Base-by-base conservation (phyloP, 257 asterid genomes). In the Fraxinus americana region DNA sequence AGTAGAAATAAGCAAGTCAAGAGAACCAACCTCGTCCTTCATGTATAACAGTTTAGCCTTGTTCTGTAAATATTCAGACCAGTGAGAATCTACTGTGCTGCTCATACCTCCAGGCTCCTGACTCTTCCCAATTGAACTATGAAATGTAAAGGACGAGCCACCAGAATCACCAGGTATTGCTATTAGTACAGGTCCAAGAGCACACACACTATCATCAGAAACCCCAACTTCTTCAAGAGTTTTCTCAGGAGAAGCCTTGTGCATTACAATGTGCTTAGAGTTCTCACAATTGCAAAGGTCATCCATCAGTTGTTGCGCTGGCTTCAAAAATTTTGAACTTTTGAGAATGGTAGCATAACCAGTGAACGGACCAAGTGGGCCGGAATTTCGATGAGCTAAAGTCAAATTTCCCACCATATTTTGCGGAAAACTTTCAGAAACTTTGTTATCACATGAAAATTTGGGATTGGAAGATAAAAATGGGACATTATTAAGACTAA, bases 301-400 rank as follows among this genome's bases (percentile, higher is more conserved):
- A 69, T 90, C 93, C 85, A 93, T 38, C 10, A 93, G 73, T 48
- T 83, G 89, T 61, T 93, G 93, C 0, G 98, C 90, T 0, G 96
- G 97, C 82, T 82, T 89, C 75, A 91, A 48, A 63, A 85, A 93
- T 70, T 77, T 88, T 0, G 98, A 93, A 59, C 88, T 89, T 30
- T 81, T 82, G 0, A 93, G 89, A 75, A 93, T 91, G 0, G 96
- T 84, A 0, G 96, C 90, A 70, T 93, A 93, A 1, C 98, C 98
- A 0, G 97, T 90, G 66, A 91, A 93, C 0, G 98, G 97, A 4
- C 98, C 98, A 3, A 93, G 85, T 10, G 98, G 97, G 25, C 93
- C 92, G 0, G 85, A 85, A 67, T 70, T 78, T 16, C 92, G 85
- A 61, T 81, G 86, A 45, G 85, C 77, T 74, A 75, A 45, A 14